Evolutionary conservation across 768 basidiomycete species (phyloP).

Genomic region (Hericium coralloides): DNA sequence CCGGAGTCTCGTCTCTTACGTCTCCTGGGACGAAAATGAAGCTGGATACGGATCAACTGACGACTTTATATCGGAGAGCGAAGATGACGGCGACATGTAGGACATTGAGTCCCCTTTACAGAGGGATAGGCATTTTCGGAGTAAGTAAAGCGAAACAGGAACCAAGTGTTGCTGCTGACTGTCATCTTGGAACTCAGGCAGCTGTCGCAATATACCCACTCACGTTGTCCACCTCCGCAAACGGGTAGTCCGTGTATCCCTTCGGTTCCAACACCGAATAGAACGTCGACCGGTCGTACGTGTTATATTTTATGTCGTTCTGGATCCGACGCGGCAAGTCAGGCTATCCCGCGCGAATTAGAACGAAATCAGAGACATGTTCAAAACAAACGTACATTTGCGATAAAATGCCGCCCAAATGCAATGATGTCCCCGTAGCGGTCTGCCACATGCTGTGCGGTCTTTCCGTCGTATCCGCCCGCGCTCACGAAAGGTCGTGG

Average conservation of each 20-base stretch:
- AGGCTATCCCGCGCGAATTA: not conserved
- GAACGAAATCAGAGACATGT: too few species aligned
- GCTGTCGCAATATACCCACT: too few species aligned
- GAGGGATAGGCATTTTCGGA: too few species aligned
- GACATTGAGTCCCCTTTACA: too few species aligned
- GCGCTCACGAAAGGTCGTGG: conserved; percentile 17
- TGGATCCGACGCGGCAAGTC: not conserved
- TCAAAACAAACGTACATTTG: conserved; percentile 17
- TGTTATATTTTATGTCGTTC: not conserved
- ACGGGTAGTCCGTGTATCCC: not conserved
- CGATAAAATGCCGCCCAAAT: conserved; percentile 19
- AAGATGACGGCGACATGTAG: too few species aligned
- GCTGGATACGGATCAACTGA: too few species aligned
- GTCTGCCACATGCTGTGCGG: conserved; percentile 14
- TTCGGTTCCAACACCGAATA: not conserved
- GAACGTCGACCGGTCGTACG: not conserved
- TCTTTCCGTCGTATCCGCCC: conserved; percentile 16
- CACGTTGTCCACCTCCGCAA: not conserved
- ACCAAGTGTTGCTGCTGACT: too few species aligned
- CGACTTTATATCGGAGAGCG: too few species aligned
- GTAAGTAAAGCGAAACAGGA: too few species aligned
- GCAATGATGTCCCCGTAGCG: conserved; percentile 18
- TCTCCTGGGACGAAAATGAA: too few species aligned
- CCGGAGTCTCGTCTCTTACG: too few species aligned
- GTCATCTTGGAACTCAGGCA: too few species aligned